These are phyloP conservation scores for Quercus glauca DNA, from an alignment of 306 rosid genomes.

Conservation along the genomic window DNA sequence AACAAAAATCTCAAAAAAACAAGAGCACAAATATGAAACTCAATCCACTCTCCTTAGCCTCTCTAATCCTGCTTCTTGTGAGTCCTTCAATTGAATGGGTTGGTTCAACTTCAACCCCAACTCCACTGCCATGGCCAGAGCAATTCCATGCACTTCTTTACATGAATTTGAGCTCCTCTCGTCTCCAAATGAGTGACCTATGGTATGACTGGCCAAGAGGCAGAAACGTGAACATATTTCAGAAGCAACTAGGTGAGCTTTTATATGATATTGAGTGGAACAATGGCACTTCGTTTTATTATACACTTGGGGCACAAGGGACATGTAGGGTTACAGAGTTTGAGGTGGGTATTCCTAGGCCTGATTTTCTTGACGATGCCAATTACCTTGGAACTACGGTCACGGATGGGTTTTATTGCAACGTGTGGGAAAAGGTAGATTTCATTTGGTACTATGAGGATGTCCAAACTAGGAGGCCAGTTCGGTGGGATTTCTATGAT, in stretches of 20 bases:
- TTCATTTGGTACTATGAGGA: slow-evolving; percentile 47
- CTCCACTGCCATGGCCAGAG: slow-evolving; percentile 44
- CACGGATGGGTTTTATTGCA: slow-evolving; percentile 42
- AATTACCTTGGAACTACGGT: slow-evolving; percentile 41
- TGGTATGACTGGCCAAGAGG: slow-evolving; percentile 62
- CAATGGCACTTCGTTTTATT: slow-evolving; percentile 55
- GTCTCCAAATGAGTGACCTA: slow-evolving; percentile 38
- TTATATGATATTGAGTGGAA: slow-evolving; percentile 50
- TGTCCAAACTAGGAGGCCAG: slow-evolving; percentile 25
- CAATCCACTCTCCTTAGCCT: not conserved
- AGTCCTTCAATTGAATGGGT: not conserved
- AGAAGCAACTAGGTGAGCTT: slow-evolving; percentile 28
- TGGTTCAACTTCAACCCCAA: slow-evolving; percentile 18
- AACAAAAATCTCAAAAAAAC: too few species aligned
- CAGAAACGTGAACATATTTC: slow-evolving; percentile 43
- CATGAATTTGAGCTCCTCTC: slow-evolving; percentile 34
- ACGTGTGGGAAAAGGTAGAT: slow-evolving; percentile 40
- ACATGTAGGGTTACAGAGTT: slow-evolving; percentile 20
- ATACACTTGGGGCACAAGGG: slow-evolving; percentile 15
- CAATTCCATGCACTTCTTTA: slow-evolving; percentile 49
- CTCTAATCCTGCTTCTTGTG: not conserved
- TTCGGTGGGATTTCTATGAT: slow-evolving; percentile 42
- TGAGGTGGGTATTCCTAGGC: slow-evolving; percentile 48
- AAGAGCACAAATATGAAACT: not conserved
- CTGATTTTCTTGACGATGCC: slow-evolving; percentile 46